These are phyloP conservation scores for Xylaria nigripes DNA, from an alignment of 495 filamentous ascomycete species.

Conservation along the genomic window DNA sequence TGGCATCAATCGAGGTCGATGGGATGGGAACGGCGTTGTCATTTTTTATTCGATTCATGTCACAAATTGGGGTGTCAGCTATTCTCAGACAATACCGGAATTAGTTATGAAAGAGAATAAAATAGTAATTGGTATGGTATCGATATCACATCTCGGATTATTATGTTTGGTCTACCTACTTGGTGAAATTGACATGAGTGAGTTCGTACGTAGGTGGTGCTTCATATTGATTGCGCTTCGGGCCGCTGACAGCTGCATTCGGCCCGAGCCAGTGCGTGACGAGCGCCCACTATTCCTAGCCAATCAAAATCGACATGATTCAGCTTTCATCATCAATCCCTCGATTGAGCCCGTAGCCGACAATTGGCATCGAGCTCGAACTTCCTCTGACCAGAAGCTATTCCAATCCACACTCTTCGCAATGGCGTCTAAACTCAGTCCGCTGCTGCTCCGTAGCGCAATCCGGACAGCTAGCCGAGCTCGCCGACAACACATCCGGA, in stretches of 20 bases:
- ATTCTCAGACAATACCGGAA: neutral
- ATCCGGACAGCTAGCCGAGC: slow-evolving; percentile 46
- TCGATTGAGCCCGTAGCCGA: slow-evolving; percentile 12
- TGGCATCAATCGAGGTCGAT: neutral
- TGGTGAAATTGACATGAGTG: neutral
- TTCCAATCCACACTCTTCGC: slow-evolving; percentile 28
- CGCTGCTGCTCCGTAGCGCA: slow-evolving; percentile 45
- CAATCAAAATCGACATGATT: slow-evolving; percentile 12
- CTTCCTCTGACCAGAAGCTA: slow-evolving; percentile 9
- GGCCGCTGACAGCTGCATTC: neutral
- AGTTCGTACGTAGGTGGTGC: too few species aligned
- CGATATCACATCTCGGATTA: too few species aligned
- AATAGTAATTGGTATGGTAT: too few species aligned
- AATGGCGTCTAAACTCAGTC: slow-evolving; percentile 71
- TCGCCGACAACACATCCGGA: slow-evolving; percentile 49
- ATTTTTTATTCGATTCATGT: neutral
- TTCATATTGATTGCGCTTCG: too few species aligned
- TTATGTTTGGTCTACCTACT: too few species aligned
- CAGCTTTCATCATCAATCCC: slow-evolving; percentile 13
- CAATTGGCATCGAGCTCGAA: slow-evolving; percentile 9
- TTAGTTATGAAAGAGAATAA: neutral
- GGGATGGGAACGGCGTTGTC: neutral
- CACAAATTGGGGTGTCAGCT: neutral
- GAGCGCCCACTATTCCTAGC: neutral
- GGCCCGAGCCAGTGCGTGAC: neutral